These are phyloP conservation scores for Corchorus capsularis DNA, from an alignment of 345 rosid species.

Conservation along the genomic window DNA sequence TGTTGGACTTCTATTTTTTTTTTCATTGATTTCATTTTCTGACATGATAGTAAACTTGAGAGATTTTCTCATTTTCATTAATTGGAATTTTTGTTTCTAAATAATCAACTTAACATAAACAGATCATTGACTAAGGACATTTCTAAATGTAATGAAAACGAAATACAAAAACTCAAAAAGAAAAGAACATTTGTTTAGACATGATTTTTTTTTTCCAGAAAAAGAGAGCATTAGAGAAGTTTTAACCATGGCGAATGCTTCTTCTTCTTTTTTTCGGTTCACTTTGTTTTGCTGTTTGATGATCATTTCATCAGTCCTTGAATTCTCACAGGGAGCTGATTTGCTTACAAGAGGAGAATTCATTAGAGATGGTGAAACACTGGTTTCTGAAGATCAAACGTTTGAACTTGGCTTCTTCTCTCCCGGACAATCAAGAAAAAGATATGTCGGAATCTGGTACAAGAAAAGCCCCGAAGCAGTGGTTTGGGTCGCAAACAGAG, in stretches of 20 bases:
- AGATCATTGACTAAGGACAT: too few species aligned
- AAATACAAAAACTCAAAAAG: too few species aligned
- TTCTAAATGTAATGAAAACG: too few species aligned
- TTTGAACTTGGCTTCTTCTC: slow-evolving; percentile 21
- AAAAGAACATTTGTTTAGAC: too few species aligned
- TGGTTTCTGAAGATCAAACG: background rate
- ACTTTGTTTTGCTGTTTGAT: background rate
- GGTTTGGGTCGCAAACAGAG: slow-evolving; percentile 31
- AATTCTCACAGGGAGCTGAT: background rate
- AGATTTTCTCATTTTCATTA: too few species aligned
- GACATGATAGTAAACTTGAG: too few species aligned
- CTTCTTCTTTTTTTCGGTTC: background rate
- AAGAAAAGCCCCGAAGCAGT: background rate
- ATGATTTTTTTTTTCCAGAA: background rate
- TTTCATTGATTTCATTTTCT: too few species aligned
- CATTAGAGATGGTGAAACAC: slow-evolving; percentile 9
- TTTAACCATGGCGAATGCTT: background rate
- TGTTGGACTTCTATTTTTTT: too few species aligned
- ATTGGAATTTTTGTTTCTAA: too few species aligned
- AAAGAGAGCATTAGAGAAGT: background rate
- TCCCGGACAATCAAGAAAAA: background rate
- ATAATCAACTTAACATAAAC: too few species aligned
- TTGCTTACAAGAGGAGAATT: background rate
- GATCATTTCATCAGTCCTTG: background rate
- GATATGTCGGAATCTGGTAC: slow-evolving; percentile 18